Percentiles rank a stretch among this genome's conserved stretches.
These are phyloP conservation scores for Cochlearia excelsa DNA, from an alignment of 345 rosid species.

Conservation along the genomic window DNA sequence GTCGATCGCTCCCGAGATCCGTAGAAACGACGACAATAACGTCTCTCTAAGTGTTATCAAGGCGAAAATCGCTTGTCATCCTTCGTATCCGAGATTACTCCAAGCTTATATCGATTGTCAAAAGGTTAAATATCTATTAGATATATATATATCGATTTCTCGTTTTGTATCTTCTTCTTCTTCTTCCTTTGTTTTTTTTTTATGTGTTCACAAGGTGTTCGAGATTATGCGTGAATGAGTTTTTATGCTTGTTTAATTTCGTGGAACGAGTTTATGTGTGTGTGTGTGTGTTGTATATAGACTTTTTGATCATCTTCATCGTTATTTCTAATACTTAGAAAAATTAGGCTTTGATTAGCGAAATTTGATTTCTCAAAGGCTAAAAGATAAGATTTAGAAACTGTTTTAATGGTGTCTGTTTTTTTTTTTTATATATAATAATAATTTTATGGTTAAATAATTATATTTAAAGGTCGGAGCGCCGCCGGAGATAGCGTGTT, in stretches of 20 bases:
- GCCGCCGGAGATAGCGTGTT: slow-evolving; percentile 66
- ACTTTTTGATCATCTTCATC: no score
- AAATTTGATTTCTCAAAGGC: no score
- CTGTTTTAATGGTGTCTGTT: no score
- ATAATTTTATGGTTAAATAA: slow-evolving; percentile 33
- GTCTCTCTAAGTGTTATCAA: slow-evolving; percentile 48
- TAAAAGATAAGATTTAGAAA: no score
- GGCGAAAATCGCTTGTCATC: slow-evolving; percentile 80
- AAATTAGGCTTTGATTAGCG: no score
- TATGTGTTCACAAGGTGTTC: neutral
- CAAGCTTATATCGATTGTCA: slow-evolving; percentile 90
- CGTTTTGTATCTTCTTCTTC: slow-evolving; percentile 7
- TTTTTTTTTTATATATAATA: no score
- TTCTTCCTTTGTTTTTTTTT: no score
- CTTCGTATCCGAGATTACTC: slow-evolving; percentile 79
- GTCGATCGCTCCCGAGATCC: slow-evolving; percentile 54
- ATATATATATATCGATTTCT: neutral
- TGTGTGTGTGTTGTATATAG: no score
- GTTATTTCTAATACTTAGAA: no score
- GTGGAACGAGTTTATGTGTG: no score
- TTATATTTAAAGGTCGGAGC: slow-evolving; percentile 66
- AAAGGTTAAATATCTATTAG: slow-evolving; percentile 49
- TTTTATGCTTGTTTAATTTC: neutral
- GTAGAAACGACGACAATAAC: slow-evolving; percentile 45
- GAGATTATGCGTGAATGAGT: neutral